Percentiles rank a stretch among this genome's conserved stretches.
These are phyloP conservation scores for Phaeosphaeriaceae sp. DNA, from an alignment of 2,329 filamentous ascomycete species.

Conservation along the genomic window DNA sequence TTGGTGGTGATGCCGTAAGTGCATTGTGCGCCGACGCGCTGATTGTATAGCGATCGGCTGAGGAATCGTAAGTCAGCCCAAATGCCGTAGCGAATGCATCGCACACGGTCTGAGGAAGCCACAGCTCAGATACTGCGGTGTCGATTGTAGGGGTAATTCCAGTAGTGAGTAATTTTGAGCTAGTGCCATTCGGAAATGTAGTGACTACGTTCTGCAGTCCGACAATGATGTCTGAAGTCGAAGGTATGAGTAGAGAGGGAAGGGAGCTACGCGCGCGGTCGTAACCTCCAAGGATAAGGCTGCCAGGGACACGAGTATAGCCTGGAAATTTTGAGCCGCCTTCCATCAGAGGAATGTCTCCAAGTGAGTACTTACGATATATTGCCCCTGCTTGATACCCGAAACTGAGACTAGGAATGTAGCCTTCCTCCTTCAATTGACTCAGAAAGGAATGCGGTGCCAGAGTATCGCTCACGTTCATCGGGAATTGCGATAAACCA, in stretches of 20 bases:
- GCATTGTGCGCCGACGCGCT: slow-evolving; percentile 29
- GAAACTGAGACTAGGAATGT: slow-evolving; percentile 74
- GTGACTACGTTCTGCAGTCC: slow-evolving; percentile 1
- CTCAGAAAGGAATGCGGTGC: slow-evolving; percentile 61
- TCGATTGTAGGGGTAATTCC: slow-evolving; percentile 3
- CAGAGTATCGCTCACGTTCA: slow-evolving; percentile 59
- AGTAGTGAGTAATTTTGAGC: not conserved
- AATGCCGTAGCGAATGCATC: slow-evolving; percentile 2
- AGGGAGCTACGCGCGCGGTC: slow-evolving; percentile 12
- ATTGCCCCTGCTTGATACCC: slow-evolving; percentile 77
- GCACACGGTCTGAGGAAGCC: slow-evolving; percentile 5
- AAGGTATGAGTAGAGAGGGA: not conserved
- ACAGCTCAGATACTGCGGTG: not conserved
- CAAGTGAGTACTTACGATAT: slow-evolving; percentile 56
- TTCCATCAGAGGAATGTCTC: too few species aligned
- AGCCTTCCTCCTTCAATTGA: slow-evolving; percentile 59
- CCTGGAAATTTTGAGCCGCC: not conserved
- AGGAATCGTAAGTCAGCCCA: slow-evolving; percentile 33
- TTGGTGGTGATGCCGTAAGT: slow-evolving; percentile 42
- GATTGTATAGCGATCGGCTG: slow-evolving; percentile 41
- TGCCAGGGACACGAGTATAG: slow-evolving; percentile 11
- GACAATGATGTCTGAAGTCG: slow-evolving; percentile 2
- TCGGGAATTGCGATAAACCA: slow-evolving; percentile 53
- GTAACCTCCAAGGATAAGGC: slow-evolving; percentile 24
- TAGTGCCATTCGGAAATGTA: not conserved